These are phyloP conservation scores for Byssochlamys sp. DNA, from an alignment of 2,329 filamentous ascomycete species.

Conservation along the genomic window DNA sequence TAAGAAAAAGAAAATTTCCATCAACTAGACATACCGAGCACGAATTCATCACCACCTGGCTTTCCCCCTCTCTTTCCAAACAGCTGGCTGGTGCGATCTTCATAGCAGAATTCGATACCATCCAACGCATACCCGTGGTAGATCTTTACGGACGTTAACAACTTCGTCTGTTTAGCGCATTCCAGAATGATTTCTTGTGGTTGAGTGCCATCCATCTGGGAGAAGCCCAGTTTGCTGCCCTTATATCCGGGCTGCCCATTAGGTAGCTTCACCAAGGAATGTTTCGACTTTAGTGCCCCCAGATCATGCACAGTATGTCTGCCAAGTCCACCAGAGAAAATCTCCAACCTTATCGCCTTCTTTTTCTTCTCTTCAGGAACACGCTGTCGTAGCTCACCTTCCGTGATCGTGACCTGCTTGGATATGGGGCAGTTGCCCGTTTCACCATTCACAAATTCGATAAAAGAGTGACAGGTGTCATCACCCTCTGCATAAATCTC, in stretches of 20 bases:
- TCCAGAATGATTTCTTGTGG: slow-evolving; percentile 66
- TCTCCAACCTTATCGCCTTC: slow-evolving; percentile 55
- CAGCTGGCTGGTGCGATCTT: slow-evolving; percentile 71
- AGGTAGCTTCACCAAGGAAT: slow-evolving; percentile 63
- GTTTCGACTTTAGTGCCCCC: slow-evolving; percentile 58
- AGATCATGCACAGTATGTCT: slow-evolving; percentile 71
- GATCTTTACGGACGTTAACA: slow-evolving; percentile 64
- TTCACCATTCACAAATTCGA: slow-evolving; percentile 63
- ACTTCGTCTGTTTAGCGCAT: slow-evolving; percentile 59
- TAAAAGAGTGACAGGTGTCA: slow-evolving; percentile 66
- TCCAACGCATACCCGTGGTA: slow-evolving; percentile 70
- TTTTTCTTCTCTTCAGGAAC: slow-evolving; percentile 65
- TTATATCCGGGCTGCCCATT: slow-evolving; percentile 66
- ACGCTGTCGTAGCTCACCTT: slow-evolving; percentile 61
- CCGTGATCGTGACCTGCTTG: slow-evolving; percentile 63
- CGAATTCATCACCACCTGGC: slow-evolving; percentile 61
- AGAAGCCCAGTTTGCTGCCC: slow-evolving; percentile 63
- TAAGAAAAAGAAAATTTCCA: not conserved
- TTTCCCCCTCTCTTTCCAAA: slow-evolving; percentile 75
- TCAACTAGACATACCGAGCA: slow-evolving; percentile 53
- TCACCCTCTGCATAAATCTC: slow-evolving; percentile 77
- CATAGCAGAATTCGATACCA: slow-evolving; percentile 86
- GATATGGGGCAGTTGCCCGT: slow-evolving; percentile 51
- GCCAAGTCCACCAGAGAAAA: slow-evolving; percentile 68
- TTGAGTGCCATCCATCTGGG: slow-evolving; percentile 59